phyloP scores from a whole-genome alignment of 768 basidiomycete genomes.

The Tulasnella sp. region DNA sequence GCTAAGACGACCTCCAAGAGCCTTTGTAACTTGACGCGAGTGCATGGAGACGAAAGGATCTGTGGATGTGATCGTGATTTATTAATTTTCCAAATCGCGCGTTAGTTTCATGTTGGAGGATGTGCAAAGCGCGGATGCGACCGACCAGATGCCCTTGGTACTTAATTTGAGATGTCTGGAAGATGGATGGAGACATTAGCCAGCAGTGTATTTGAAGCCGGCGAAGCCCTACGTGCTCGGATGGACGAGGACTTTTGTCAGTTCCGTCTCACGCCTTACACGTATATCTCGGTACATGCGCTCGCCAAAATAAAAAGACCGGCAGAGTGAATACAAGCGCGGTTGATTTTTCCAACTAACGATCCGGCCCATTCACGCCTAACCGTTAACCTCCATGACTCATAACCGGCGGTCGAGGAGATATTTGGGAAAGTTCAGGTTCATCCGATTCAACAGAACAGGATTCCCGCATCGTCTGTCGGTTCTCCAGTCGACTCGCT shows the following conservation, averaged over 20 bases:
- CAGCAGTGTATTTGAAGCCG: slow-evolving; percentile 81
- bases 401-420: slow-evolving; percentile 76
- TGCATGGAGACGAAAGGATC: slow-evolving; percentile 89
- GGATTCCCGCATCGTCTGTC: background rate
- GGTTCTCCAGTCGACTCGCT: slow-evolving; percentile 1
- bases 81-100: background rate
- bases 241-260: slow-evolving; percentile 82
- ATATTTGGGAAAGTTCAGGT: slow-evolving; percentile 58
- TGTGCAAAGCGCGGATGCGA: no score
- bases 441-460: no score
- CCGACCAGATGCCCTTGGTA: slow-evolving; percentile 94
- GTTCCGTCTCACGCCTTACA: slow-evolving; percentile 60
- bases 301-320: slow-evolving; percentile 84
- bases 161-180: slow-evolving; percentile 68
- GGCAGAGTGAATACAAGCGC: slow-evolving; percentile 24
- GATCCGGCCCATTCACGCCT: slow-evolving; percentile 40
- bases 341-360: background rate
- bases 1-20: slow-evolving; percentile 77
- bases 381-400: slow-evolving; percentile 83
- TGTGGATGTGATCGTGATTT: slow-evolving; percentile 86
- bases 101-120: no score
- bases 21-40: slow-evolving; percentile 81
- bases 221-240: slow-evolving; percentile 91
- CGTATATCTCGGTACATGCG: slow-evolving; percentile 76
- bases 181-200: slow-evolving; percentile 88